Evolutionary conservation across 305 asterid genomes (phyloP), one percentile per base, ranked within the genome.

Genomic region (Solanum hybrid): DNA sequence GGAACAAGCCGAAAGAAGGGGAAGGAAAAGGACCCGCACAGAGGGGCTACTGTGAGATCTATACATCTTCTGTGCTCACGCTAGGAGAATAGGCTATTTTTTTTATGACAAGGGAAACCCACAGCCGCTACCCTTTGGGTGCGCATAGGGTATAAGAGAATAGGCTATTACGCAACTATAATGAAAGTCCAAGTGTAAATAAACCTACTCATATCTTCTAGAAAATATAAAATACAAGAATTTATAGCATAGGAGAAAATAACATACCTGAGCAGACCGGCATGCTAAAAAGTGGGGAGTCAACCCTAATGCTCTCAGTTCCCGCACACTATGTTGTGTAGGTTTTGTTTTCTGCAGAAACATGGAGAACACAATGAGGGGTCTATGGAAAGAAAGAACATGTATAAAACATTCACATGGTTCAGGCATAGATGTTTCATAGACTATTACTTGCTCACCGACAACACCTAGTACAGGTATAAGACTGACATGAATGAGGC

Each of bases 391-490:
- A 85, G 76, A 56, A 22, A 31, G 42, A 85, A 85, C n/a, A 56
- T 89, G 35, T 69, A 51, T 1, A 29, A 35, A 78, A 66, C 35
- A 56, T 38, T n/a, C 86, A 77, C 24, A 76, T 14, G 27, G 78
- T 76, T 85, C 31, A 85, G 72, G 45, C 60, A 73, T 22, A 27
- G 19, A 85, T 19, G 76, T 51, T 85, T 11, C 17, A 56, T 29
- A 35, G 75, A 88, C 76, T 81, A 85, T 85, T 84, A 91, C 92
- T 85, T 89, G 92, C 90, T 91, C 92, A 78, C 92, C 92, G 88
- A 91, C 92, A 37, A 91, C 92, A 91, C 88, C 73, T 60, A 91
- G 88, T 66, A 91, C 92, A 42, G 90, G 91, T 69, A 90, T 86
- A 71, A 90, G 91, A n/a, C 91, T 90, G 78, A 90, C 91, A 87